Conservation (phyloP, 306 rosid genomes). For the Benincasa hispida region DNA sequence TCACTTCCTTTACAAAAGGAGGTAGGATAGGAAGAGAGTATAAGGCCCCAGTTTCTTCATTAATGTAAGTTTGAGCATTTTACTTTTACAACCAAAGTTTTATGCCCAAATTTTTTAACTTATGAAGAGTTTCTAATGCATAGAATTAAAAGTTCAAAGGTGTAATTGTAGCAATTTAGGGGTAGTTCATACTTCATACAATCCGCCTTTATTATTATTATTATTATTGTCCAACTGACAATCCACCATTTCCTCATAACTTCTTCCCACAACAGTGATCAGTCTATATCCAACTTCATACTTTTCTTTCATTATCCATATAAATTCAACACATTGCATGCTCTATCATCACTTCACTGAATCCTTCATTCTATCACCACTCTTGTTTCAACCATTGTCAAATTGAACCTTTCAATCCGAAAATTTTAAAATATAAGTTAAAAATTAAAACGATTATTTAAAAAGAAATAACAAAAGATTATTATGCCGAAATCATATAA, state of each 20-base stretch:
- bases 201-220: not conserved
- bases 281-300: not conserved
- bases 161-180: not conserved
- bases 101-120: not conserved
- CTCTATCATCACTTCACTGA: not conserved
- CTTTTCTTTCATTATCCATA: not conserved
- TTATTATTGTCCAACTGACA: not conserved
- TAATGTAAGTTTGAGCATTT: no score
- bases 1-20: no score
- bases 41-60: no score
- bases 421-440: not conserved
- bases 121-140: no score
- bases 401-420: not conserved
- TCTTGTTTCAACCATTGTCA: not conserved
- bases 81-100: not conserved
- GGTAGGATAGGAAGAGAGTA: no score
- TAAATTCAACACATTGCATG: not conserved
- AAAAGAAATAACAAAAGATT: not conserved
- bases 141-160: not conserved
- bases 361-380: not conserved
- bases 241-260: not conserved
- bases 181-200: not conserved
- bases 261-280: not conserved
- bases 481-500: not conserved
- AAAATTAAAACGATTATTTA: not conserved